Conservation (phyloP, 2,329 filamentous ascomycete genomes). For the Trichoderma brevicompactum region DNA sequence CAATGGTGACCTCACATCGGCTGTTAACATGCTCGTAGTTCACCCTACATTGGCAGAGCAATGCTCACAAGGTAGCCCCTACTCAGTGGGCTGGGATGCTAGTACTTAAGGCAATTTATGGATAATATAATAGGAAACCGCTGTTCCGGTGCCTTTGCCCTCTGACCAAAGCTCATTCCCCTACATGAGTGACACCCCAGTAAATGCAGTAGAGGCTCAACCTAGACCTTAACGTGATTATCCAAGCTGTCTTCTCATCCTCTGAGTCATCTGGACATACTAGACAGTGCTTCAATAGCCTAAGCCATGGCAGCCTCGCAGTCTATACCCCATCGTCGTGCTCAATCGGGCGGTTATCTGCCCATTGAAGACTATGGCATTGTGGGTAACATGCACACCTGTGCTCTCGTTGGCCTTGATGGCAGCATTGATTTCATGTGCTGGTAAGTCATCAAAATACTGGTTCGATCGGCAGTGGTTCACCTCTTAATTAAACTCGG, state of each 20-base stretch:
- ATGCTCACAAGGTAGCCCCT: background rate
- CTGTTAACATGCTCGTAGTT: background rate
- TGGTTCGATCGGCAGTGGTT: no score
- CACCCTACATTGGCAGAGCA: background rate
- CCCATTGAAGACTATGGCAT: constrained; percentile 78
- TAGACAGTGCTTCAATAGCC: background rate
- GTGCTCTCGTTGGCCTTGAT: constrained; percentile 73
- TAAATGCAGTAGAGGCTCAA: background rate
- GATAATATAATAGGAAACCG: background rate
- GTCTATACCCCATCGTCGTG: constrained; percentile 41
- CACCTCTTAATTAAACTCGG: background rate
- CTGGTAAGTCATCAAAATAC: constrained; percentile 56
- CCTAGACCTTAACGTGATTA: background rate
- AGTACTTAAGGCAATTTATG: background rate
- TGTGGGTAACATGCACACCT: constrained; percentile 81
- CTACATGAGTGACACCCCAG: background rate
- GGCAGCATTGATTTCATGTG: constrained; percentile 79
- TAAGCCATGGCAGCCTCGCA: constrained; percentile 40
- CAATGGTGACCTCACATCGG: background rate
- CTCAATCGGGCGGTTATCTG: constrained; percentile 54
- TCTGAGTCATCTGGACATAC: background rate
- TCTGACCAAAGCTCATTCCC: background rate
- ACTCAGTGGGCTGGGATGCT: background rate
- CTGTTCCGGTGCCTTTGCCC: background rate
- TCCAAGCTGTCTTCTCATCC: background rate